Evolutionary conservation across 2,329 filamentous ascomycete genomes (phyloP), one percentile per base, ranked within the genome.

Genomic region (Arachnopeziza araneosa): DNA sequence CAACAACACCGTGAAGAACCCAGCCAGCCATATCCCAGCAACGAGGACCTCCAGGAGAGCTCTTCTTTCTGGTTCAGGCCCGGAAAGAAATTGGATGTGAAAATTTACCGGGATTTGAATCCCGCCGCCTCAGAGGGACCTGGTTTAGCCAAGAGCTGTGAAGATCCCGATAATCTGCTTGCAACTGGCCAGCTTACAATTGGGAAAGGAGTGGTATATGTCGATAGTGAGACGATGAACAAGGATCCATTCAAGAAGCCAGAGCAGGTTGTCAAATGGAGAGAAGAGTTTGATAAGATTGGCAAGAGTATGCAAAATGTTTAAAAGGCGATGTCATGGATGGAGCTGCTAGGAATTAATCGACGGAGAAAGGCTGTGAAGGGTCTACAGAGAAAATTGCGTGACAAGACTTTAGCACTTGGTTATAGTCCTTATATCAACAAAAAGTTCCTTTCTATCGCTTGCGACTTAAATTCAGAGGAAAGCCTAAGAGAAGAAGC

Each of bases 241-340:
- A 24, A 9, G 22, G 55, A 57, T 48, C 55, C 55, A 8, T 48
- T 57, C 23, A 53, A 57, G 55, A 57, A 32, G 19, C 22, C 44
- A 10, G 21, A 53, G 26, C 52, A 49, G 23, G 49, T 57, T 9
- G 22, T 48, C 0, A 48, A 57, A 23, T 57, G 50, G 55, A 57
- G 23, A 57, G 50, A 57, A 26, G 55, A 53, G n/a, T 49, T 57
- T 49, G 30, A 44, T 9, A 44, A 57, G 21, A 57, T 57, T 53
- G 55, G 55, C 8, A 3, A 53, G 26, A 57, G 50, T n/a, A 57
- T 57, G 55, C 4, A 9, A 30, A 30, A 30, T 4, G 26, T 30
- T 9, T 30, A 30, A 30, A 9, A 30, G 26, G 26, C 9, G 4
- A 30, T 30, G 9, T 9, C 5, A 4, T 30, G 26, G 26, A 30